Conservation (phyloP, 805 yeast genomes). For the Limtongia smithiae region DNA sequence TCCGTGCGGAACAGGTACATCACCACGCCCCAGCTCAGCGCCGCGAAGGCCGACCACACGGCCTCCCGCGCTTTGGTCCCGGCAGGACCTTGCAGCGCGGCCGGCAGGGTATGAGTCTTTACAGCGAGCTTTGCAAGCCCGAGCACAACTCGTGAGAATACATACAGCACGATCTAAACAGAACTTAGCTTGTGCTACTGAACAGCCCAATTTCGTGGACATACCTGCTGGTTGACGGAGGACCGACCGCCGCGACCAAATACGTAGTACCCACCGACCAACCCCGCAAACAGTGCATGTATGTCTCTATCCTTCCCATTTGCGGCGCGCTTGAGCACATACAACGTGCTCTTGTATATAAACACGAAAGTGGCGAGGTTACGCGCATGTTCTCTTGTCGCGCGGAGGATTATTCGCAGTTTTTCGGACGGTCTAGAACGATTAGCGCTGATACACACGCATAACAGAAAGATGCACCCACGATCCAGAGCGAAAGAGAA, state of each 20-base stretch:
- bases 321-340: slow-evolving; percentile 29
- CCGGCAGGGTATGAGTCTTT: slow-evolving; percentile 21
- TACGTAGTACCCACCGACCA: slow-evolving; percentile 42
- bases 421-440: slow-evolving; percentile 35
- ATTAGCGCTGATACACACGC: slow-evolving; percentile 17
- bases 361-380: slow-evolving; percentile 57
- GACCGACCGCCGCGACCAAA: slow-evolving; percentile 42
- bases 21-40: slow-evolving; percentile 66
- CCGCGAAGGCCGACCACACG: slow-evolving; percentile 60
- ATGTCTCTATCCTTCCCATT: slow-evolving; percentile 22
- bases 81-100: slow-evolving; percentile 3
- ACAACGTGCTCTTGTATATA: slow-evolving; percentile 45
- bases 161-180: slow-evolving; percentile 71
- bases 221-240: slow-evolving; percentile 31
- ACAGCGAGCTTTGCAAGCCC: slow-evolving; percentile 56
- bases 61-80: slow-evolving; percentile 13
- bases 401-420: slow-evolving; percentile 47
- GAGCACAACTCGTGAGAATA: slow-evolving; percentile 62
- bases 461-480: slow-evolving; percentile 20
- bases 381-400: slow-evolving; percentile 54
- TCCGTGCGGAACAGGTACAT: slow-evolving; percentile 67
- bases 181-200: background rate
- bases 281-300: slow-evolving; percentile 39
- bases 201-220: slow-evolving; percentile 4
- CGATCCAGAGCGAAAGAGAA: slow-evolving; percentile 54